Base-by-base conservation (phyloP, 495 filamentous ascomycete genomes). In the Trichoderma virens region DNA sequence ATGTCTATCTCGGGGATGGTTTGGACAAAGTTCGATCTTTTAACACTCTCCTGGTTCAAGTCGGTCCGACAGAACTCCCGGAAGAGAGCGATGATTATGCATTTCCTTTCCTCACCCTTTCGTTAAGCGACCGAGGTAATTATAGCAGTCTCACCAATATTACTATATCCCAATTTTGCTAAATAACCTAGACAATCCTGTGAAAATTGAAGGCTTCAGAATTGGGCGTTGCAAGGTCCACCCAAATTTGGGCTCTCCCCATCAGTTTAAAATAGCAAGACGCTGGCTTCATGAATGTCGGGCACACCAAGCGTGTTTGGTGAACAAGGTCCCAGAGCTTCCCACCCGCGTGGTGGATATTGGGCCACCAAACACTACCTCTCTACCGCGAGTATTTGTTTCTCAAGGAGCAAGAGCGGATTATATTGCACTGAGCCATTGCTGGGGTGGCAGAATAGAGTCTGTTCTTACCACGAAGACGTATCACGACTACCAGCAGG, bases 381-480 rank as follows among this genome's bases (percentile, higher is more conserved):
- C 18, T 5, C 14, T n/a, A 13, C 7, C 43, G 2, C 7, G 43
- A 20, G 18, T 47, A 20, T 20, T 11, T 47, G 2, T 47, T 47
- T 47, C 43, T 47, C 43, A 47, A 1, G 18, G 43, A 20, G 20
- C 43, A 18, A 14, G 20, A 8, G 43, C 43, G 23, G 6, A 27
- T 51, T 72, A 72, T 62, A 35, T 59, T 23, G 70, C 72, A 9
- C 62, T 75, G 8, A 72, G 70, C 60, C 70, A 75, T 62, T 67
- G 68, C 61, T 75, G 71, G 71, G 72, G 70, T 8, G 41, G 41
- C 3, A 45, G 41, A 45, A 45, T 45, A 45, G 41, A 45, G 41
- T 9, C 41, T 18, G 16, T 45, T 18, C 41, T 45, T 14, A 45
- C 41, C 3, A 45, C 41, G 18, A 25, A 51, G n/a, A 66, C 31